phyloP scores from a whole-genome alignment of 257 asterid genomes.

The Rhazya stricta region DNA sequence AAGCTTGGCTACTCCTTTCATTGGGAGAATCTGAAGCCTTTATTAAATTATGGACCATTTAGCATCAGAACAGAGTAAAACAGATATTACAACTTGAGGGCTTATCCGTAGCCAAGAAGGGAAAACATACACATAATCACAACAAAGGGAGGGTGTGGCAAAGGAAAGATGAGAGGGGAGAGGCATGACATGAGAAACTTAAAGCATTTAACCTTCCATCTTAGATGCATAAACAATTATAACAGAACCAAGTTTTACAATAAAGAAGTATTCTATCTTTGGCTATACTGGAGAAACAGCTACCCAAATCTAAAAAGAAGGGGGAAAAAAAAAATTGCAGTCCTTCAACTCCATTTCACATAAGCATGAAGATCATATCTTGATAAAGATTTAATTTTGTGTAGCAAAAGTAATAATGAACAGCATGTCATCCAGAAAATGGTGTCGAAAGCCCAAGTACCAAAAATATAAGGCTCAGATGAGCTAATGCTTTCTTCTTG shows the following conservation, averaged over 20 bases:
- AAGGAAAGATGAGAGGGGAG: background rate
- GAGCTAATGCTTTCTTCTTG: background rate
- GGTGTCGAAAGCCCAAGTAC: background rate
- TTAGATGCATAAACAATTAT: background rate
- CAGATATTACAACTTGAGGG: background rate
- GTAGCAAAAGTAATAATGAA: background rate
- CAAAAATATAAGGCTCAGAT: background rate
- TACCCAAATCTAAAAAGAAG: background rate
- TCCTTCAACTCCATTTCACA: background rate
- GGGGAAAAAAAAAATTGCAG: too few relatives aligned
- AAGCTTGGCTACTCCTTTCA: constrained; percentile 14
- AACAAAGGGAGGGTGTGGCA: background rate
- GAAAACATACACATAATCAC: background rate
- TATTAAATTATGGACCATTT: constrained; percentile 1
- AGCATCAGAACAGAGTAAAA: constrained; percentile 1
- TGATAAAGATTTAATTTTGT: background rate
- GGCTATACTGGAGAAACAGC: background rate
- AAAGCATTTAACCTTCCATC: background rate
- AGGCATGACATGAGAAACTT: background rate
- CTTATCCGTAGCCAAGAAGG: background rate
- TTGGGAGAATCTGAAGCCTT: constrained; percentile 22
- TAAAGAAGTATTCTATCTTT: background rate
- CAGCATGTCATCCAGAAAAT: background rate
- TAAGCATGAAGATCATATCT: background rate
- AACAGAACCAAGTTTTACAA: background rate